phyloP scores from a whole-genome alignment of 305 asterid genomes.

The Euphrasia arctica region DNA sequence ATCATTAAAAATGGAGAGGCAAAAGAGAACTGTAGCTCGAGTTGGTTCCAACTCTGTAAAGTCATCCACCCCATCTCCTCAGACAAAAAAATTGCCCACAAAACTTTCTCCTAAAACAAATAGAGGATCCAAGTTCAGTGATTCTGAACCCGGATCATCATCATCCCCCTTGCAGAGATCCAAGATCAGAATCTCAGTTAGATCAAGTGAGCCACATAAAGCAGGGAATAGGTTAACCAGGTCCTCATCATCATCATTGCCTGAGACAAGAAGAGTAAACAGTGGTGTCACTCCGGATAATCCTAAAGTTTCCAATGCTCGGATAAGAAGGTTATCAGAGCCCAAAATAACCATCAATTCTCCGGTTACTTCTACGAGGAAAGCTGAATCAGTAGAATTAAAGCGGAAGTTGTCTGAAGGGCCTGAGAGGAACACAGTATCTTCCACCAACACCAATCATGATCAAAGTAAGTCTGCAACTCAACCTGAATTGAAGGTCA shows the following conservation, averaged over 20 bases:
- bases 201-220: conserved; percentile 45
- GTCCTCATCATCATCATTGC: conserved; percentile 75
- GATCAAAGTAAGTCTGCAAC: conserved; percentile 80
- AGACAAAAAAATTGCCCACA: conserved; percentile 54
- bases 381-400: conserved; percentile 27
- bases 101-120: conserved; percentile 64
- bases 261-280: conserved; percentile 59
- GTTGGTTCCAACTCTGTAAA: conserved; percentile 48
- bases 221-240: conserved; percentile 66
- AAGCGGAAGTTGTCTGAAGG: conserved; percentile 59
- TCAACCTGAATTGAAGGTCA: conserved; percentile 84
- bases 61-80: conserved; percentile 44
- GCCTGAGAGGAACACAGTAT: conserved; percentile 69
- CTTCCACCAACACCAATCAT: conserved; percentile 67
- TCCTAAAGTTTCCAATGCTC: conserved; percentile 64
- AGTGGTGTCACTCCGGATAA: conserved; percentile 50
- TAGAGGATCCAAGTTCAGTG: conserved; percentile 89
- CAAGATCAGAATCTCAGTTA: conserved; percentile 62
- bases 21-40: conserved; percentile 86
- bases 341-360: conserved; percentile 46
- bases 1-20: conserved; percentile 81
- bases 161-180: conserved; percentile 98
- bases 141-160: conserved; percentile 84
- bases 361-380: neutral
- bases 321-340: conserved; percentile 85